These are phyloP conservation scores for Camellia granthamiana DNA, from an alignment of 148 eudicot species.

Conservation along the genomic window DNA sequence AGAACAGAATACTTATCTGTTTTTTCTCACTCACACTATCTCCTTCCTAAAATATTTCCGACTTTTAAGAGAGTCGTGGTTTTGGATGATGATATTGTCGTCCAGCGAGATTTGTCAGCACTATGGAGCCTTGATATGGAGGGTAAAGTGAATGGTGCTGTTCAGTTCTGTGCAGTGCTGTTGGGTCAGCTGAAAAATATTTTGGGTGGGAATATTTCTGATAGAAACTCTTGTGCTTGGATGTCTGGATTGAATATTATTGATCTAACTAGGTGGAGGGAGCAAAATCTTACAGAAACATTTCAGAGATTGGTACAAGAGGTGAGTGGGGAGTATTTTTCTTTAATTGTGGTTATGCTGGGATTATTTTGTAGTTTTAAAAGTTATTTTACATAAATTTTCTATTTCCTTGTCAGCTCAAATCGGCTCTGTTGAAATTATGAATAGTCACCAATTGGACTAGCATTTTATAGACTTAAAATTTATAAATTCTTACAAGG, in stretches of 20 bases:
- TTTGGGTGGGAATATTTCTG: slow-evolving; percentile 41
- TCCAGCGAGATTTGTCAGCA: slow-evolving; percentile 75
- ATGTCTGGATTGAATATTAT: slow-evolving; percentile 90
- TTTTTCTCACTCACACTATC: slow-evolving; percentile 77
- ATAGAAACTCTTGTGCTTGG: slow-evolving; percentile 76
- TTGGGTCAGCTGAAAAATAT: slow-evolving; percentile 52
- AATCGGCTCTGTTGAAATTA: no score
- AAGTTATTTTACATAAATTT: no score
- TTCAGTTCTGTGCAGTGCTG: slow-evolving; percentile 65
- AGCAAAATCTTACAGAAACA: slow-evolving; percentile 51
- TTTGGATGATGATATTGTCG: slow-evolving; percentile 85
- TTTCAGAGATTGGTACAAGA: slow-evolving; percentile 56
- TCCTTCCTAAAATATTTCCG: slow-evolving; percentile 69
- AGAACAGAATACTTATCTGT: slow-evolving; percentile 67
- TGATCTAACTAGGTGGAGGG: slow-evolving; percentile 81
- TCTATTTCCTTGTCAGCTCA: no score
- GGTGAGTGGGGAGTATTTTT: slow-evolving; percentile 42
- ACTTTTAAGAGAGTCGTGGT: slow-evolving; percentile 70
- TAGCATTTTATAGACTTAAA: no score
- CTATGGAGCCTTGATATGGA: slow-evolving; percentile 77
- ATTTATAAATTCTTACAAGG: no score
- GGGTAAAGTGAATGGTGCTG: slow-evolving; percentile 81
- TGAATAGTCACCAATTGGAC: no score
- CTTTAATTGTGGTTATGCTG: no score
- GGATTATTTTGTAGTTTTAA: no score